Evolutionary conservation across 176 grass and related monocot genomes (phyloP), one percentile per base, ranked within the genome.

Genomic region (Aegilops longissima): DNA sequence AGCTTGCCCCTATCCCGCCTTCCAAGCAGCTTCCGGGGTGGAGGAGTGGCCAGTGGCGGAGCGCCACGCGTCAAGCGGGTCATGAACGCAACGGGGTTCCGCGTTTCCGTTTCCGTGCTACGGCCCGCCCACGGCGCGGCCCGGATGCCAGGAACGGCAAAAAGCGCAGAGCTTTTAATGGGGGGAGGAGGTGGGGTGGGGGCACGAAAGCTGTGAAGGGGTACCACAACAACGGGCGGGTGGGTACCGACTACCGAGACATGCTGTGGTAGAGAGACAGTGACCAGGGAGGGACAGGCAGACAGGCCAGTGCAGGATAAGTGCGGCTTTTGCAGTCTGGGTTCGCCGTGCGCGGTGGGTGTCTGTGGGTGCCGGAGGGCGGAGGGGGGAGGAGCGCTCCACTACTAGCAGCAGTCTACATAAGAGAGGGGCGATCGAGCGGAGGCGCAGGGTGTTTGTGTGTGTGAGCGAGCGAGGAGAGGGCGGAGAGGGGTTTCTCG

Each of bases 141-240:
- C 62, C 49, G 49, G 64, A 10, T 38, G 42, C 78, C 86, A 9
- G 61, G 31, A 77, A 83, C 86, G 80, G 86, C 86, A 88, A 77
- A 18, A 63, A 24, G 68, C 66, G 64, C 52, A 44, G 59, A 29
- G 44, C 86, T 79, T 70, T 39, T 39, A 66, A 54, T n/a, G 5
- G 13, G 2, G 6, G 25, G 8, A 6, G 44, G 61, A 12, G 25
- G 61, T 27, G 10, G 51, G 25, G 8, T 34, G 33, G 34, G 17
- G 33, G 17, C 71, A 16, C 69, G 54, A 76, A 82, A 87, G 70
- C 86, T 87, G 79, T 76, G 69, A 67, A 23, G 21, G 47, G 47
- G 47, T 49, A 49, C 47, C 5, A 51, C 47, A 13, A 14, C 45
- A 13, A 2, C 16, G 68, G 62, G 44, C 35, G 51, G 73, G 83